These are phyloP conservation scores for Mycena pura DNA, from an alignment of 768 basidiomycete species.

Conservation along the genomic window DNA sequence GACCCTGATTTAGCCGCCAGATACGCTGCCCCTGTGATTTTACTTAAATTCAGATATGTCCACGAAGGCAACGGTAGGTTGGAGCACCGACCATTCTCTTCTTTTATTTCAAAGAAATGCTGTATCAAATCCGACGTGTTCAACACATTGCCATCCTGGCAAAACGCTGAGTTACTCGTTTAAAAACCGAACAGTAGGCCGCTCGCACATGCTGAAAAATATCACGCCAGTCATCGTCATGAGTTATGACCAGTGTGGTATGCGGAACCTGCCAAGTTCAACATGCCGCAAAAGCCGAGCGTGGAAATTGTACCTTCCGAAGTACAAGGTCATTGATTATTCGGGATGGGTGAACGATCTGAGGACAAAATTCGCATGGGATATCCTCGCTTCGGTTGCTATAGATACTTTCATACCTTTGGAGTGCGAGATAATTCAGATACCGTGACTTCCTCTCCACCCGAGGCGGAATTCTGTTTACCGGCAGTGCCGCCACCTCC, in stretches of 20 bases:
- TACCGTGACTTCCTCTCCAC: not conserved
- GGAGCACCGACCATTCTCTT: too few relatives aligned
- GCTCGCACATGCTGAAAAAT: slow-evolving; percentile 4
- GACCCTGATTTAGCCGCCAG: too few relatives aligned
- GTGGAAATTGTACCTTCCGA: slow-evolving; percentile 6
- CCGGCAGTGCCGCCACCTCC: not conserved
- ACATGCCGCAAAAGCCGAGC: too few relatives aligned
- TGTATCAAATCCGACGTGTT: too few relatives aligned
- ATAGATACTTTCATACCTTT: not conserved
- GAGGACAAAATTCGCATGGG: not conserved
- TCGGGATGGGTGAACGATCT: slow-evolving; percentile 8
- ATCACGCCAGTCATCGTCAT: slow-evolving; percentile 19
- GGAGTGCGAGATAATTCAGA: not conserved
- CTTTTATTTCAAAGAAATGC: too few relatives aligned
- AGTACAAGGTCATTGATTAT: slow-evolving; percentile 6
- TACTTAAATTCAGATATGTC: too few relatives aligned
- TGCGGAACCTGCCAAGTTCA: not conserved
- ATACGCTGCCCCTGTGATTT: too few relatives aligned
- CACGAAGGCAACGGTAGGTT: too few relatives aligned
- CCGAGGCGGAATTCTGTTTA: not conserved
- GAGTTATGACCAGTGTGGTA: not conserved
- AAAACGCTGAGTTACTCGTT: too few relatives aligned
- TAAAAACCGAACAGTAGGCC: too few relatives aligned
- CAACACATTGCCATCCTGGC: too few relatives aligned
- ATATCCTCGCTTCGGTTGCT: not conserved